Base-by-base conservation (phyloP, 148 eudicot species). In the Fagopyrum esculentum region DNA sequence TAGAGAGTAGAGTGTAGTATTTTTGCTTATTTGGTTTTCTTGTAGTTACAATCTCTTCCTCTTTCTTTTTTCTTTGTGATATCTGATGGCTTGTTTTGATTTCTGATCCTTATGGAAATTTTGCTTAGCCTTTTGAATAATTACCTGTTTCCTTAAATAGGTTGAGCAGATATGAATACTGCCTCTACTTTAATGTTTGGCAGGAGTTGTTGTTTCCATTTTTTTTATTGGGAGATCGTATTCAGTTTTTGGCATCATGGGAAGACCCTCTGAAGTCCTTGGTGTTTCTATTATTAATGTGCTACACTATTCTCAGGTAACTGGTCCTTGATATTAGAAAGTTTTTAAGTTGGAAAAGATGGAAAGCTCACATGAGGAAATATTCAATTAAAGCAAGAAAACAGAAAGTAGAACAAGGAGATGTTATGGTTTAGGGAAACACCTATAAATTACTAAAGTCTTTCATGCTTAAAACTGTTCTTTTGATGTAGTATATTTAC, bases 201-300 rank as follows among this genome's bases (percentile, higher is more conserved):
- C 56, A 92, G 97, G 97, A 89, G 78, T 84, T 92, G 84, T 92
- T 92, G 75, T 83, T 83, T 74, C 97, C 97, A 26, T 51, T 86
- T 56, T 78, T 85, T 50, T 69, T 79, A 48, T 73, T 80, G 61
- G 75, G 80, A 55, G 76, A 76, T 46, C 73, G 76, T 76, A 78
- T 92, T 77, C 84, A 85, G 71, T 49, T 40, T 64, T 76, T 88
- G 88, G 90, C 89, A 73, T 84, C 92, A 45, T 92, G 97, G 97
- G 85, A 86, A 79, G 86, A 88, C 51, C 97, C 97, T 77, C 77
- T 78, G 46, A 89, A 81, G 75, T 89, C 97, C 59, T 61, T 86
- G 26, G 40, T 81, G 46, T 88, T 89, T 87, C 45, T 89, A 83
- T 78, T 85, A 76, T 45, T 89, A 72, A 63, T 77, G 55, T 76